Base-by-base conservation (phyloP, 768 basidiomycete genomes). In the Russula foetens region DNA sequence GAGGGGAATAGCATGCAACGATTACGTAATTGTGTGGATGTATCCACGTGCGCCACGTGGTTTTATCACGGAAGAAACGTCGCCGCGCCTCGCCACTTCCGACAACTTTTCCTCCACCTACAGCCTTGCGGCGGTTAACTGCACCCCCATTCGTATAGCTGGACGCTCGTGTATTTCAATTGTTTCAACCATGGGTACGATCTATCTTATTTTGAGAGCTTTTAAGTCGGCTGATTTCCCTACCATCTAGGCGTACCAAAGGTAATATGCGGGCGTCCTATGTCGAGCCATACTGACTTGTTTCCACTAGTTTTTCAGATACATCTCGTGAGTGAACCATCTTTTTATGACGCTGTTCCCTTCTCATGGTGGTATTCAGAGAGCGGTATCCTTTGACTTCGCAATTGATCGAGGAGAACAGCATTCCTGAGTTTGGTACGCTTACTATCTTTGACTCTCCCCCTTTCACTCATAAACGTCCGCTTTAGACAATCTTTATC, bases 351-450 rank as follows among this genome's bases (percentile, higher is more conserved):
- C 15, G 21, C 0, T 21, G 8, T 8, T 26, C 21, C 29, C 35
- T 35, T 67, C 41, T 60, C 12, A 61, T 23, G 9, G 1, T 70
- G 17, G 23, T 33, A 24, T 9, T 2, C 69, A 96, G 93, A 63
- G 97, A 98, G 78, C 86, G 97, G 63, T 99, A 99, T 73, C 96
- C 97, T 53, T 82, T 99, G 66, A 99, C 95, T 17, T 98, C 96
- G 19, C 97, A 98, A 72, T 80, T 98, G 59, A 97, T 98, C 64
- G 85, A 96, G 73, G 94, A 97, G 78, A 97, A 98, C 77, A 93
- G 94, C 79, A 98, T 99, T 63, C 96, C 94, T 17, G 97, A 98
- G 74, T 99, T 99, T 70, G 96, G 92, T 89, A 63, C 62, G 81
- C 71, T 63, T 60, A 43, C 35, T 56, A 52, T 43, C 14, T 31